Base-by-base conservation (phyloP, 495 filamentous ascomycete species). In the Penicillium daleae region DNA sequence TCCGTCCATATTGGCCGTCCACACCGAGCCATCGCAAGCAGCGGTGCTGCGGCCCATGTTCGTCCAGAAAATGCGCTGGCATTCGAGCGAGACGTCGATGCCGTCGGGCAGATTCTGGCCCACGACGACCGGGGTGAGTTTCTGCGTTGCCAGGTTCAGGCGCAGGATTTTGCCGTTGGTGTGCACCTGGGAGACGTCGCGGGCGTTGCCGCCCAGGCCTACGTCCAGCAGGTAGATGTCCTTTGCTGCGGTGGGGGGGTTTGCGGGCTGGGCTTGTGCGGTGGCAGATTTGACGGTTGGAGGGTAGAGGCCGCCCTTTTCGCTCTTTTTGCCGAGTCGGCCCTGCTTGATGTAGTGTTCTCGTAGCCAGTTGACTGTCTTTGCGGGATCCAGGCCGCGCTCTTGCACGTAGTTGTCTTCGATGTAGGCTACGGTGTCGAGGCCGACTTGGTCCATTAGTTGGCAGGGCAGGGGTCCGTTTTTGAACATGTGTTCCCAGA, bases 31-130 rank as follows among this genome's bases (percentile, higher is more conserved):
- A 66, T 84, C 79, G 44, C 73, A 60, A 12, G 69, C 60, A 0
- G 69, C 67, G 1, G 73, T 68, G 24, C 60, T 60, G 26, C 54
- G 58, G 9, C 83, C 83, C 82, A 86, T 85, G 58, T 75, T 78
- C n/a, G 82, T 82, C 83, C 82, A 86, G 73, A 80, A 84, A 17
- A 87, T 73, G 0, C 74, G 70, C 22, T 73, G 74, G 0, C 57
- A 68, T 2, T 56, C 49, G 0, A 65, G 62, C 5, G 70, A 74
- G 3, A 83, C 57, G 31, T 76, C 82, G 24, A 85, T 76, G 0
- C 82, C 82, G 65, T 86, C 82, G 0, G 83, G 83, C 4, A 81
- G 61, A n/a, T 64, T 61, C 50, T 76, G 76, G 5, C 67, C 63
- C 2, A 64, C 61, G 2, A 74, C 60, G 1, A 84, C 46, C 0